Conservation (phyloP, 129 eudicot genomes). For the Flaveria bidentis region DNA sequence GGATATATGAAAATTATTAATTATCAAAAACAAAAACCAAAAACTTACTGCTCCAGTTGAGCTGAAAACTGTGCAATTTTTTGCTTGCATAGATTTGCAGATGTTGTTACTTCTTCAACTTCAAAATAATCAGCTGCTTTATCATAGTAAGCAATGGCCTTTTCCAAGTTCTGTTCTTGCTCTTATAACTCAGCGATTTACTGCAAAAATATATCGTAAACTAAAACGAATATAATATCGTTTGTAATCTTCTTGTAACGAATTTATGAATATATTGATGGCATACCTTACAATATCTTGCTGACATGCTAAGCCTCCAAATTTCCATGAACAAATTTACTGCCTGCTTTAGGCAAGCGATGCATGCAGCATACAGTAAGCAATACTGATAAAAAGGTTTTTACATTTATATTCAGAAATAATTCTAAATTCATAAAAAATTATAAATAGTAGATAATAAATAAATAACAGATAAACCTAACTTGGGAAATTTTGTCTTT, state of each 20-base stretch:
- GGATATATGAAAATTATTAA: background rate
- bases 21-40: no score
- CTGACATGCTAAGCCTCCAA: constrained; percentile 74
- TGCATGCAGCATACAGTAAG: constrained; percentile 45
- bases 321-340: constrained; percentile 68
- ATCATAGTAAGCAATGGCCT: constrained; percentile 65
- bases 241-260: background rate
- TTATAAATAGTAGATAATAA: background rate
- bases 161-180: constrained; percentile 65
- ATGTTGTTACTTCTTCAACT: constrained; percentile 67
- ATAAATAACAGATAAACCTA: no score
- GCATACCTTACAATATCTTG: constrained; percentile 78
- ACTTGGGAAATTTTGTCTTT: background rate
- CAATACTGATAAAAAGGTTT: constrained; percentile 6
- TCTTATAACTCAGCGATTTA: constrained; percentile 79
- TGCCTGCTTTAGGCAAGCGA: constrained; percentile 63
- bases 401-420: background rate
- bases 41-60: constrained; percentile 55
- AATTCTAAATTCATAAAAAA: background rate
- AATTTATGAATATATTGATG: constrained; percentile 3
- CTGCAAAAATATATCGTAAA: constrained; percentile 30
- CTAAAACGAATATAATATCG: background rate
- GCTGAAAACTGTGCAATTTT: constrained; percentile 77
- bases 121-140: constrained; percentile 77
- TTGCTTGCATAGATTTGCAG: constrained; percentile 78